Evolutionary conservation across 2,329 filamentous ascomycete species (phyloP).

Genomic region (Aspergillus udagawae): DNA sequence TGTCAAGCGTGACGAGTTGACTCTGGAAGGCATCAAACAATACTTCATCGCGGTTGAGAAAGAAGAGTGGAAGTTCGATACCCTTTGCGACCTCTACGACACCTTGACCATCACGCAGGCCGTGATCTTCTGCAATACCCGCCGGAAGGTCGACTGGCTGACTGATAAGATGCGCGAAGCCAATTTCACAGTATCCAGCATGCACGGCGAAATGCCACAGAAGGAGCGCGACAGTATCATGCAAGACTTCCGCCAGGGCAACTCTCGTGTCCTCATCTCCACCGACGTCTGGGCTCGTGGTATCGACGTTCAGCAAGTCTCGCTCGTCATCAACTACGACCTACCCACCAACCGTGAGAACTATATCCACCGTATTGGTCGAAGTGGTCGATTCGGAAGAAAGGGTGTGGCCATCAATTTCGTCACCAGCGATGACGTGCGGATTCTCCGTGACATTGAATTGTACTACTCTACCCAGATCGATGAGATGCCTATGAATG

Average conservation of each 20-base stretch:
- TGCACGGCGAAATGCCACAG: constrained; percentile 99
- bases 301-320: constrained; percentile 98
- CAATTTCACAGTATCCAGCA: constrained; percentile 97
- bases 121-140: constrained; percentile 99
- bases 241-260: constrained; percentile 97
- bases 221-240: constrained; percentile 98
- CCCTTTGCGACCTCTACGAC: constrained; percentile 96
- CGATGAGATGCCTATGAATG: constrained; percentile 98
- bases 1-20: constrained; percentile 98
- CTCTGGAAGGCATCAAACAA: constrained; percentile 94
- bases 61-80: constrained; percentile 99
- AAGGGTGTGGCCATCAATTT: constrained; percentile 99
- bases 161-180: constrained; percentile 99
- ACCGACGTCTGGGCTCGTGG: constrained; percentile 97
- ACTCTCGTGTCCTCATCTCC: constrained; percentile 91
- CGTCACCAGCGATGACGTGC: constrained; percentile 95
- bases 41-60: constrained; percentile 99
- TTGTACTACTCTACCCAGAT: constrained; percentile 96
- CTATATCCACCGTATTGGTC: constrained; percentile 97
- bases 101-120: constrained; percentile 98
- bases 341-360: constrained; percentile 98
- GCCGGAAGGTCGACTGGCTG: constrained; percentile 98
- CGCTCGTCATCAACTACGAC: constrained; percentile 98
- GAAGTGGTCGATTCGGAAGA: constrained; percentile 89
- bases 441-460: constrained; percentile 96